Evolutionary conservation across 495 filamentous ascomycete genomes (phyloP).

Genomic region (Neurospora sp.): DNA sequence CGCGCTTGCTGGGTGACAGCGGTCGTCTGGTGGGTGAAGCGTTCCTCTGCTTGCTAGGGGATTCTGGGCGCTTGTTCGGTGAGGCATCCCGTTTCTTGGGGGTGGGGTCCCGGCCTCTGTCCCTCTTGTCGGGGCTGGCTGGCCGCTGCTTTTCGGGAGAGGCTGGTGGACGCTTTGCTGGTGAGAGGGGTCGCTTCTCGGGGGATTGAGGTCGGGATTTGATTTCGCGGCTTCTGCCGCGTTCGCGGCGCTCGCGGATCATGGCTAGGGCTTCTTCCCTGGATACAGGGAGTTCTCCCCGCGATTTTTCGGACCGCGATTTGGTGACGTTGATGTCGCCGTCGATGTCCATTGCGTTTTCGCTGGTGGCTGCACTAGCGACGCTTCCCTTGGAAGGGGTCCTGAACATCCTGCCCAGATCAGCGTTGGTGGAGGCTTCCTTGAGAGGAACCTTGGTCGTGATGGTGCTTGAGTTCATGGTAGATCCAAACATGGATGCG

Average conservation of each 20-base stretch:
- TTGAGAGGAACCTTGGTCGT: slow-evolving; percentile 40
- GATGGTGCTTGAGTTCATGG: slow-evolving; percentile 28
- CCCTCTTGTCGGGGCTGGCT: too few species aligned
- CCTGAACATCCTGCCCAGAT: slow-evolving; percentile 20
- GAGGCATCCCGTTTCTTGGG: not conserved
- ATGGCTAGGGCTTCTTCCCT: slow-evolving; percentile 47
- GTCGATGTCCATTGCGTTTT: slow-evolving; percentile 25
- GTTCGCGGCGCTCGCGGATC: slow-evolving; percentile 43
- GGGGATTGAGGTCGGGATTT: slow-evolving; percentile 12
- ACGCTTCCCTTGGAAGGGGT: slow-evolving; percentile 21
- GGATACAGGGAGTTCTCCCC: slow-evolving; percentile 9
- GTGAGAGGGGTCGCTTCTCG: not conserved
- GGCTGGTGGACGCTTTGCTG: too few species aligned
- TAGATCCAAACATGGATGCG: slow-evolving; percentile 29
- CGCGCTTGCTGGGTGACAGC: too few species aligned
- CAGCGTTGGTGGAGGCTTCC: slow-evolving; percentile 20
- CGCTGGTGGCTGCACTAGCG: slow-evolving; percentile 36
- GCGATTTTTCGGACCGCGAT: not conserved
- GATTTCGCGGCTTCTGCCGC: slow-evolving; percentile 33
- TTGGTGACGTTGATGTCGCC: slow-evolving; percentile 33
- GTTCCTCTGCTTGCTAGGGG: not conserved
- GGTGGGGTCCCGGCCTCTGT: too few species aligned
- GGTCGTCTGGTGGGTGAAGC: not conserved
- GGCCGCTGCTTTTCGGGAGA: too few species aligned
- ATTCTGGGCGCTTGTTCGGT: not conserved